Percentiles rank a stretch among this genome's conserved stretches.
These are phyloP conservation scores for Syzygium jambos DNA, from an alignment of 345 rosid species.

Conservation along the genomic window DNA sequence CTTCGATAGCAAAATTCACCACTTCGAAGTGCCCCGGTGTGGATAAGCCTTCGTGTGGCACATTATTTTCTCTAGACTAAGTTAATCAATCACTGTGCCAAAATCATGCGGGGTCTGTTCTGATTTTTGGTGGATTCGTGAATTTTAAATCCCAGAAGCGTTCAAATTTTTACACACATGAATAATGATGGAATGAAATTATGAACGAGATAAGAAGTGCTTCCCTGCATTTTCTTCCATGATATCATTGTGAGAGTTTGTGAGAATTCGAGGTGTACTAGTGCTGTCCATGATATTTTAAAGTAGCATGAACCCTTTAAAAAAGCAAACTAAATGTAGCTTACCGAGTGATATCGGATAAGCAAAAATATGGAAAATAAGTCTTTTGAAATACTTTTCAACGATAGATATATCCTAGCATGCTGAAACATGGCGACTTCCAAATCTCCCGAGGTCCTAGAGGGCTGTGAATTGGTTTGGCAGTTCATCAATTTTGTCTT, in stretches of 20 bases:
- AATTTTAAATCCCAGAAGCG: not conserved
- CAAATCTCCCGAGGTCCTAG: not conserved
- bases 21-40: not conserved
- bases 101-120: not conserved
- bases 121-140: not conserved
- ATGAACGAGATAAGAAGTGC: not conserved
- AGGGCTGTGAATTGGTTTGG: not conserved
- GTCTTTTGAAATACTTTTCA: not conserved
- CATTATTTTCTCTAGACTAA: not conserved
- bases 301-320: not conserved
- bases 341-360: not conserved
- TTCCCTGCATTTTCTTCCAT: not conserved
- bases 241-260: not conserved
- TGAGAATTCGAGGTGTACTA: accelerated
- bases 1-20: not conserved
- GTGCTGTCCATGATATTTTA: not conserved
- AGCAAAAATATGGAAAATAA: not conserved
- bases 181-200: not conserved
- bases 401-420: not conserved
- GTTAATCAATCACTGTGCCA: not conserved
- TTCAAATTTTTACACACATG: not conserved
- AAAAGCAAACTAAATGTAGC: not conserved
- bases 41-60: not conserved
- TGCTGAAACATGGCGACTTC: not conserved
- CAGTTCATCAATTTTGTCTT: not conserved